Evolutionary conservation across 2,329 filamentous ascomycete genomes (phyloP).

Genomic region (Cladosporium sp.): DNA sequence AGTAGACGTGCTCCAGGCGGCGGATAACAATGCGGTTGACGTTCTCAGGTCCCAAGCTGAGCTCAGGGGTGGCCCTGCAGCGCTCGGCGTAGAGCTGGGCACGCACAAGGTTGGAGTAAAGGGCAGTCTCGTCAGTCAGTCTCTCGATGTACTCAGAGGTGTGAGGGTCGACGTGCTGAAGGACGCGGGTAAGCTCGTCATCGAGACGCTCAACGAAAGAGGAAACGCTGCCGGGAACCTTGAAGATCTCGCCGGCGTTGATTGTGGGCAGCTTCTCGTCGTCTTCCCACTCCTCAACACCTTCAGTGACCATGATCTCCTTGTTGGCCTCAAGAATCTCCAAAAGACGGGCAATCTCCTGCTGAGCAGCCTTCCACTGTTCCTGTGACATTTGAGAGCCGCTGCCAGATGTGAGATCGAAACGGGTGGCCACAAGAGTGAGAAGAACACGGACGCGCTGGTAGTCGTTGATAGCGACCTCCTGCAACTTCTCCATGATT

Average conservation of each 20-base stretch:
- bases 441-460: constrained; percentile 90
- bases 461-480: constrained; percentile 86
- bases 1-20: constrained; percentile 94
- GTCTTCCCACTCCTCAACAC: constrained; percentile 97
- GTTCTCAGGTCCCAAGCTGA: constrained; percentile 77
- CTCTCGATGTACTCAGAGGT: constrained; percentile 98
- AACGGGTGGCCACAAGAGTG: constrained; percentile 86
- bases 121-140: constrained; percentile 78
- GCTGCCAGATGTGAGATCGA: constrained; percentile 80
- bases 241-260: constrained; percentile 73
- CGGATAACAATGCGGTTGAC: constrained; percentile 92
- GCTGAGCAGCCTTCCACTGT: constrained; percentile 92
- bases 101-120: constrained; percentile 91
- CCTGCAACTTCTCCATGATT: constrained; percentile 92
- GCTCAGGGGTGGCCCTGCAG: constrained; percentile 64
- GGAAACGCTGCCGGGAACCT: constrained; percentile 87
- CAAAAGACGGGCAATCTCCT: constrained; percentile 75
- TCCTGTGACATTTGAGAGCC: constrained; percentile 86
- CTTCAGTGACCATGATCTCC: constrained; percentile 76
- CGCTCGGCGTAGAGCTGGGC: constrained; percentile 83
- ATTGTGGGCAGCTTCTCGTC: constrained; percentile 87
- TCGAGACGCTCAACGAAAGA: constrained; percentile 94
- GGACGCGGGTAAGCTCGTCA: constrained; percentile 93
- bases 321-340: constrained; percentile 72
- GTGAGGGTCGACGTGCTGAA: constrained; percentile 96